Base-by-base conservation (phyloP, 257 asterid species). In the Misopates orontium region DNA sequence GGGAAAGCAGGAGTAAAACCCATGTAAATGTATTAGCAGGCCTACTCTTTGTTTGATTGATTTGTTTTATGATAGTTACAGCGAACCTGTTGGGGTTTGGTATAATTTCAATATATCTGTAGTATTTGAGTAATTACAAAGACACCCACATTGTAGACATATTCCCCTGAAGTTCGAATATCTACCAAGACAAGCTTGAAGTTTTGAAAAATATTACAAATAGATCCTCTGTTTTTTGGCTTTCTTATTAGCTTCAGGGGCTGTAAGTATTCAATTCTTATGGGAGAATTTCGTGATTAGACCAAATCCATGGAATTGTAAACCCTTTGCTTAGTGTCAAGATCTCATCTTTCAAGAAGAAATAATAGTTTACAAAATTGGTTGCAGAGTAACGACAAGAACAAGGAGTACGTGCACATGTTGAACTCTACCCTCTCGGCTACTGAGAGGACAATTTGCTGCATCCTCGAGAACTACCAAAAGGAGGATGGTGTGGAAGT, bases 341-440 rank as follows among this genome's bases (percentile, higher is more conserved):
- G 17, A 23, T 23, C 40, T 53, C 28, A 40, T 24, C 45, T 36
- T 49, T 68, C 23, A n/a, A 20, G 49, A 64, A 16, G 8, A 32
- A 56, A 9, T 28, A 54, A 65, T 69, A 41, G 19, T 22, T 62
- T 39, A 51, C 48, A 40, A 42, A 23, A 64, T 54, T 44, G 56
- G 72, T 56, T 80, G 83, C 87, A 93, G 99, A 77, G 88, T 58
- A 85, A 83, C 23, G 95, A 87, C 16, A 86, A 90, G 75, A 56
- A 74, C 4, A 93, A 89, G 79, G 96, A 88, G 68, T 87, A 90
- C 0, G 96, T 90, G 53, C 99, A 93, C 81, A 69, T 93, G 83
- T 73, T 93, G 80, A 93, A 93, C 81, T 90, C 97, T 11, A 93
- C 99, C 4, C 95, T 93, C 39, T 87, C 97, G 17, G 99, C 97